Evolutionary conservation across 345 rosid species (phyloP), one percentile per base, ranked within the genome.

Genomic region (Rhizophora mangle): DNA sequence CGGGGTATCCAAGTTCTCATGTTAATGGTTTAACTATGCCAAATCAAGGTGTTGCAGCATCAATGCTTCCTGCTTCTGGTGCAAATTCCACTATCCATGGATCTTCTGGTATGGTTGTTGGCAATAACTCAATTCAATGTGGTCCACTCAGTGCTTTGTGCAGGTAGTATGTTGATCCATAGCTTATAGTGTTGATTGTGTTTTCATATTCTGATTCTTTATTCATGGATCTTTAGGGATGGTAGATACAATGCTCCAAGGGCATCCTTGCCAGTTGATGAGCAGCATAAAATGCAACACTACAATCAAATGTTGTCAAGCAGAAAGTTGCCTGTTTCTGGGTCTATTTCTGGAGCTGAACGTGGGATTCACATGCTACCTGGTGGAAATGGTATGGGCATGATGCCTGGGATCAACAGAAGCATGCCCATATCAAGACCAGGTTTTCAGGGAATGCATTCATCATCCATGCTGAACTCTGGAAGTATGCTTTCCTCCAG

Each of bases 241-340:
- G 82, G 89, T 73, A 88, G 93, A 79, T 87, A 74, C 75, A 80
- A 63, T 83, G 88, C 83, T 82, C 88, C 89, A 60, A 83, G 89
- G 78, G 73, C 89, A 63, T 80, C 96, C 82, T 82, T 86, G 66
- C 91, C 88, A 37, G 86, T 69, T 75, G 95, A 90, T 63, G 98
- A 96, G 80, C 98, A 89, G 71, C 97, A 89, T 65, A 81, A 91
- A 73, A 76, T 84, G 80, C 97, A 84, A 68, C 96, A 84, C 56
- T 75, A 73, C 72, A 86, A 84, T 82, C 97, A 89, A 77, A 81
- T 85, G 85, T 36, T 86, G 64, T 73, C 97, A 3, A 75, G 81
- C 72, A 86, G 97, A 85, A 84, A 85, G 79, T 55, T 88, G 86
- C 70, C 97, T 69, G 85, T 80, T 68, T 74, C 92, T 55, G 96